phyloP scores from a whole-genome alignment of 805 yeast species.

The Lachancea sp. region DNA sequence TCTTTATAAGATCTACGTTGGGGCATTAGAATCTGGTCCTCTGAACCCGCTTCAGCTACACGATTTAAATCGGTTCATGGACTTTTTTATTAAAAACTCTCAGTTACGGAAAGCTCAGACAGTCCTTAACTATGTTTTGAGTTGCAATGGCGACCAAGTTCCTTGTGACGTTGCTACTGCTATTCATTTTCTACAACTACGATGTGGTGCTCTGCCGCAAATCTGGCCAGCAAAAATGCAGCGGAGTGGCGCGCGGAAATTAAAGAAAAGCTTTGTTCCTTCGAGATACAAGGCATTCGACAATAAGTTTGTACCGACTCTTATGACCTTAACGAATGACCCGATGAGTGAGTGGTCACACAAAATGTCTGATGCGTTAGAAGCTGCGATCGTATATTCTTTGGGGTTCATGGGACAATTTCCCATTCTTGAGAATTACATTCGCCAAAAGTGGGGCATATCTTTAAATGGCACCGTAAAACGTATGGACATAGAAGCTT shows the following conservation, averaged over 20 bases:
- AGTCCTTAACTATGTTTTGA: slow-evolving; percentile 16
- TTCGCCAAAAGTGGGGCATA: slow-evolving; percentile 17
- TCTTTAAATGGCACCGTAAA: not conserved
- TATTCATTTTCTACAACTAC: slow-evolving; percentile 18
- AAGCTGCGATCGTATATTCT: slow-evolving; percentile 22
- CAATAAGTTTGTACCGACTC: slow-evolving; percentile 11
- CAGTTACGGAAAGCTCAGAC: slow-evolving; percentile 23
- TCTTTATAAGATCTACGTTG: slow-evolving; percentile 13
- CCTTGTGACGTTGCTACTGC: slow-evolving; percentile 18
- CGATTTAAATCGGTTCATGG: slow-evolving; percentile 17
- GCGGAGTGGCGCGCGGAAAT: slow-evolving; percentile 7
- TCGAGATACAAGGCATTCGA: slow-evolving; percentile 13
- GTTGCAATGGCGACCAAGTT: slow-evolving; percentile 9
- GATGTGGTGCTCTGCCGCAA: slow-evolving; percentile 26
- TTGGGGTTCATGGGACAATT: slow-evolving; percentile 21
- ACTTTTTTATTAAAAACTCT: slow-evolving; percentile 15
- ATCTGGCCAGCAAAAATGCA: slow-evolving; percentile 15
- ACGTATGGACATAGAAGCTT: not conserved
- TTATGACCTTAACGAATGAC: slow-evolving; percentile 12
- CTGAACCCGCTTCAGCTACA: slow-evolving; percentile 14
- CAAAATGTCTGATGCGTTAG: slow-evolving; percentile 13
- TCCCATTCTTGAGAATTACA: slow-evolving; percentile 15
- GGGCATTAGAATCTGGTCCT: slow-evolving; percentile 3
- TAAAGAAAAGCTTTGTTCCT: slow-evolving; percentile 2
- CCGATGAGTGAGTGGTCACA: slow-evolving; percentile 10